Conservation (phyloP, 129 eudicot species). For the Saussurea involucrata region DNA sequence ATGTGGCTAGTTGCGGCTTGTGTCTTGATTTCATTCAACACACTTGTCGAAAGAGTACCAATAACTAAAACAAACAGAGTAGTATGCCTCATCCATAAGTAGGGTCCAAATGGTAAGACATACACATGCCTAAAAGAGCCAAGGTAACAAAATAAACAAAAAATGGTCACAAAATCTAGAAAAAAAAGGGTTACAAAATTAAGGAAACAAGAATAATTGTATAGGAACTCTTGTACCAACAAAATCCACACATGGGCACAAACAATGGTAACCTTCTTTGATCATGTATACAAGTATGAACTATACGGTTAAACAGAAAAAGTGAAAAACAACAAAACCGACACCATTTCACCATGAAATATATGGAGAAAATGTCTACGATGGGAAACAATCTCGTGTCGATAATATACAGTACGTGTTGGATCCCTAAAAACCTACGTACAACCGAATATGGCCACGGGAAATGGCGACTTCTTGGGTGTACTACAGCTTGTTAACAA, state of each 20-base stretch:
- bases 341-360: constrained; percentile 3
- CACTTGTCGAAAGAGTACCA: not conserved
- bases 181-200: not conserved
- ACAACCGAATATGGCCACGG: constrained; percentile 16
- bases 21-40: not conserved
- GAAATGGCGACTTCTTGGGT: constrained; percentile 16
- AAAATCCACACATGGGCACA: constrained; percentile 2
- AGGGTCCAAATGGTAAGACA: not conserved
- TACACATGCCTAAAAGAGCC: not conserved
- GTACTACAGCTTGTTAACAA: constrained; percentile 27
- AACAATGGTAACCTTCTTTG: not conserved
- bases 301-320: not conserved
- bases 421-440: constrained; percentile 17
- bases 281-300: constrained; percentile 9
- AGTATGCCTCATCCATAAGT: not conserved
- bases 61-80: not conserved
- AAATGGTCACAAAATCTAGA: not conserved
- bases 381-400: not conserved
- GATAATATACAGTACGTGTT: constrained; percentile 28
- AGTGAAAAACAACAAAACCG: not conserved
- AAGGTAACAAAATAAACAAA: not conserved
- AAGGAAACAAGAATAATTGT: not conserved
- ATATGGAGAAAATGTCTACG: not conserved
- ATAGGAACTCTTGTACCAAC: not conserved
- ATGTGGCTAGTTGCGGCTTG: not conserved